These are phyloP conservation scores for Boletus fagicola DNA, from an alignment of 768 basidiomycete species.

Conservation along the genomic window DNA sequence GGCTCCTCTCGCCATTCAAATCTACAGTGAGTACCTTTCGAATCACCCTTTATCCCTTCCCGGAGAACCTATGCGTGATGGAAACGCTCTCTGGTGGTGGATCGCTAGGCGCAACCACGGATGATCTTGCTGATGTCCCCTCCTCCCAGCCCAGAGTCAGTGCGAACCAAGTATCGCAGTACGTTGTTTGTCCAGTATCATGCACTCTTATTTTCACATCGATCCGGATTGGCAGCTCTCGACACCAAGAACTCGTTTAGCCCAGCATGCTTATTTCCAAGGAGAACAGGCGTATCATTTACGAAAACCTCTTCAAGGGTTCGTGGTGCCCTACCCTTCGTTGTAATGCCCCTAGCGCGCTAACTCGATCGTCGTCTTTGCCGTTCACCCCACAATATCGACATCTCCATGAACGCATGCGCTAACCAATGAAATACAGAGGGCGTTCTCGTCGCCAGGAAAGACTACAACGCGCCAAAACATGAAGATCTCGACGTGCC, in stretches of 20 bases:
- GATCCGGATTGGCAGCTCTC: conserved; percentile 26
- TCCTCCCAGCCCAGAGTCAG: conserved; percentile 33
- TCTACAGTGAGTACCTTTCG: conserved; percentile 22
- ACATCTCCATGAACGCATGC: not conserved
- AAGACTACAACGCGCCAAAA: conserved; percentile 97
- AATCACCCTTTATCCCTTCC: not conserved
- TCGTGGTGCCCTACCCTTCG: conserved; percentile 24
- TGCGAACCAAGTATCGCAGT: conserved; percentile 38
- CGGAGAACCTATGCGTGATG: conserved; percentile 4
- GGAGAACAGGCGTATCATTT: conserved; percentile 91
- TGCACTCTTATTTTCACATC: not conserved
- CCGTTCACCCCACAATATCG: too few species aligned
- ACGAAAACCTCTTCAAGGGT: conserved; percentile 99
- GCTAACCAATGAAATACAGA: conserved; percentile 45
- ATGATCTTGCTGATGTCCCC: conserved; percentile 31
- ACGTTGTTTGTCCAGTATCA: conserved; percentile 17
- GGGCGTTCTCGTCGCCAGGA: conserved; percentile 98
- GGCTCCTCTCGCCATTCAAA: conserved; percentile 23
- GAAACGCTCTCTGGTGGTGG: conserved; percentile 28
- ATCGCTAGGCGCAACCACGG: conserved; percentile 28
- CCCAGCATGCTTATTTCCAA: conserved; percentile 95
- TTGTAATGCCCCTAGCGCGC: not conserved
- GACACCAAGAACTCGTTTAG: conserved; percentile 25
- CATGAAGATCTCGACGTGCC: conserved; percentile 85
- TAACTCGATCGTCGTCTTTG: not conserved